A percentile compares a stretch with the other conserved stretches of the same genome.
Conservation (phyloP, 352 stramenopile genomes). For the Globisporangium viniferum region DNA sequence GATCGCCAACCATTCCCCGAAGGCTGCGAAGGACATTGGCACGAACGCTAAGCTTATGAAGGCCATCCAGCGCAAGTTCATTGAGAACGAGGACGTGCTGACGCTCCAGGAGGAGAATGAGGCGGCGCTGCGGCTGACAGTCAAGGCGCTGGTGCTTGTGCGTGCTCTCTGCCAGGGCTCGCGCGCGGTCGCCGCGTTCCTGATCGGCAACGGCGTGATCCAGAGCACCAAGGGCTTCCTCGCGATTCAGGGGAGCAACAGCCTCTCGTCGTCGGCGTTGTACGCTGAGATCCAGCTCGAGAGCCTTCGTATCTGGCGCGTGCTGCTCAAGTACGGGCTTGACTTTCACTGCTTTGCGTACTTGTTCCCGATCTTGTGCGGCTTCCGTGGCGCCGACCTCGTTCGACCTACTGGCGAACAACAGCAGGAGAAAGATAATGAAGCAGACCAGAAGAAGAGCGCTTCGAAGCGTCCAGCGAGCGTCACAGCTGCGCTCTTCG, state of each 20-base stretch:
- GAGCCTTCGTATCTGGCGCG: conserved; percentile 58
- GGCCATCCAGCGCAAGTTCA: conserved; percentile 41
- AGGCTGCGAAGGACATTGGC: conserved; percentile 40
- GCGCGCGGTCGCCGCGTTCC: conserved; percentile 29
- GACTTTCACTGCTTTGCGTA: conserved; percentile 74
- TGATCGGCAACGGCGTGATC: conserved; percentile 45
- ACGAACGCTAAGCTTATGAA: conserved; percentile 42
- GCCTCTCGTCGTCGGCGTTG: conserved; percentile 4
- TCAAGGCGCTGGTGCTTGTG: conserved; percentile 43
- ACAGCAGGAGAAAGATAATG: neutral
- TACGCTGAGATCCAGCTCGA: conserved; percentile 45
- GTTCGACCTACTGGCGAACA: neutral
- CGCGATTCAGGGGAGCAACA: conserved; percentile 26
- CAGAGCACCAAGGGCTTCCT: conserved; percentile 61
- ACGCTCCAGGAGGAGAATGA: conserved; percentile 25
- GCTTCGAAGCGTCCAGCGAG: neutral
- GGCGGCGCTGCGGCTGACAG: conserved; percentile 32
- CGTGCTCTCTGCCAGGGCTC: conserved; percentile 47
- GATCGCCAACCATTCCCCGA: conserved; percentile 49
- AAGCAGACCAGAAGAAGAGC: neutral
- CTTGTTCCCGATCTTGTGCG: conserved; percentile 51
- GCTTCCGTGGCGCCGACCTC: conserved; percentile 26
- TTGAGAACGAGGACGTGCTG: conserved; percentile 49
- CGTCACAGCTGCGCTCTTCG: conserved; percentile 35
- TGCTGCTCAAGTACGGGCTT: conserved; percentile 58